These are phyloP conservation scores for Fusarium xyrophilum DNA, from an alignment of 2,329 filamentous ascomycete species.

Conservation along the genomic window DNA sequence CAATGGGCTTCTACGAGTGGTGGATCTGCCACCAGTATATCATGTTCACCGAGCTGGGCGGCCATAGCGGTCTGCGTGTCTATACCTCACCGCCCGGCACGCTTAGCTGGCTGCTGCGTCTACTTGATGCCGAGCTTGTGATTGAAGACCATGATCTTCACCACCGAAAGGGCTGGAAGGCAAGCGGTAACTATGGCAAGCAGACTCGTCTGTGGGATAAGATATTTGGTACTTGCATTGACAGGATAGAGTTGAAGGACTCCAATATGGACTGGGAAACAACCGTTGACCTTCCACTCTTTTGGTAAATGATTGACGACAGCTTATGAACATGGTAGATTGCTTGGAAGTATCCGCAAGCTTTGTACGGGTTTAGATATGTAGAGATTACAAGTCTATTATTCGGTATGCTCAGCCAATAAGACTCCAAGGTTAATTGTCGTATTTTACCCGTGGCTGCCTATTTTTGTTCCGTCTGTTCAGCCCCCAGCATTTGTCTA, in stretches of 20 bases:
- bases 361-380: neutral
- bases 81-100: neutral
- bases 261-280: neutral
- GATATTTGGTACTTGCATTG: conserved; percentile 11
- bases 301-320: neutral
- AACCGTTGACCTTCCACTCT: neutral
- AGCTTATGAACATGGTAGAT: neutral
- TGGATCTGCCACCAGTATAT: conserved; percentile 24
- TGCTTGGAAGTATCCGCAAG: rapidly evolving
- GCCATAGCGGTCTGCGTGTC: conserved; percentile 15
- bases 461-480: neutral
- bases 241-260: neutral
- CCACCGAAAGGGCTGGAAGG: conserved; percentile 10
- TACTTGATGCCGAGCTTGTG: conserved; percentile 1
- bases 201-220: conserved; percentile 19
- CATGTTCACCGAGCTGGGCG: conserved; percentile 10
- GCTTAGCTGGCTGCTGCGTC: conserved; percentile 1
- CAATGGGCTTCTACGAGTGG: conserved; percentile 20
- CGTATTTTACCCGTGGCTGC: rapidly evolving
- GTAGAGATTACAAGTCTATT: neutral
- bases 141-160: conserved; percentile 23
- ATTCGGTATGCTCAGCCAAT: rapidly evolving
- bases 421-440: rapidly evolving
- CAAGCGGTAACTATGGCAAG: conserved; percentile 18
- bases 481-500: neutral